phyloP scores from a whole-genome alignment of 768 basidiomycete genomes.

The Phanerochaete sordida region DNA sequence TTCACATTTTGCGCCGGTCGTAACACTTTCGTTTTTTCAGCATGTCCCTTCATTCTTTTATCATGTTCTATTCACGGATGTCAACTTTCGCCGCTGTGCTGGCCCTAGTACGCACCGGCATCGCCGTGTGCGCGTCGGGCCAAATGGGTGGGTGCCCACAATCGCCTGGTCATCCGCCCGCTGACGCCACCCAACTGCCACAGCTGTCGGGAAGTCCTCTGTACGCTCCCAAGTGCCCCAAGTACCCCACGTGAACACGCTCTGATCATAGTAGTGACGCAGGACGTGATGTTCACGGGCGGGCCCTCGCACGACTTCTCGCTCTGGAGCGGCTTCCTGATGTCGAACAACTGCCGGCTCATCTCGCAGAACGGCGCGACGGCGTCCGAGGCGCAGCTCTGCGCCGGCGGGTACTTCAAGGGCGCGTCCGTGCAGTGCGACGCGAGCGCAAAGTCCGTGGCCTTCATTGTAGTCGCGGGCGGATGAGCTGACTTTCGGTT shows the following conservation, averaged over 20 bases:
- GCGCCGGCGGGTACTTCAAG: not conserved
- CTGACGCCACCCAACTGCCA: not conserved
- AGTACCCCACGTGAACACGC: not conserved
- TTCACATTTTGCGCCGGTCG: no score
- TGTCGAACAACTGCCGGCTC: constrained; percentile 1
- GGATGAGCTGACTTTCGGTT: no score
- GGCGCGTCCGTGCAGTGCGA: constrained; percentile 1
- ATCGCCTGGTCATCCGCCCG: not conserved
- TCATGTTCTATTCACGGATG: no score
- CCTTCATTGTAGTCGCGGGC: not conserved
- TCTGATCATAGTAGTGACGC: no score
- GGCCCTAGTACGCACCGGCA: no score
- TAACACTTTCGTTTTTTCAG: no score
- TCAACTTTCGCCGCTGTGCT: no score
- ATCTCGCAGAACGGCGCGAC: constrained; percentile 3
- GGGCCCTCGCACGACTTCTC: not conserved
- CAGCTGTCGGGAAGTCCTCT: not conserved
- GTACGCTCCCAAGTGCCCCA: not conserved
- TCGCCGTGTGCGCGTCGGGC: not conserved
- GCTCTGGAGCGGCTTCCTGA: not conserved
- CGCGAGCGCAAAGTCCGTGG: not conserved
- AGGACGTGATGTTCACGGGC: not conserved
- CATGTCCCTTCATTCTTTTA: no score
- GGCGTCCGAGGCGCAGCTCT: not conserved
- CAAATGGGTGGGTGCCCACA: not conserved